These are phyloP conservation scores for Podospora didyma DNA, from an alignment of 495 filamentous ascomycete species.

Conservation along the genomic window DNA sequence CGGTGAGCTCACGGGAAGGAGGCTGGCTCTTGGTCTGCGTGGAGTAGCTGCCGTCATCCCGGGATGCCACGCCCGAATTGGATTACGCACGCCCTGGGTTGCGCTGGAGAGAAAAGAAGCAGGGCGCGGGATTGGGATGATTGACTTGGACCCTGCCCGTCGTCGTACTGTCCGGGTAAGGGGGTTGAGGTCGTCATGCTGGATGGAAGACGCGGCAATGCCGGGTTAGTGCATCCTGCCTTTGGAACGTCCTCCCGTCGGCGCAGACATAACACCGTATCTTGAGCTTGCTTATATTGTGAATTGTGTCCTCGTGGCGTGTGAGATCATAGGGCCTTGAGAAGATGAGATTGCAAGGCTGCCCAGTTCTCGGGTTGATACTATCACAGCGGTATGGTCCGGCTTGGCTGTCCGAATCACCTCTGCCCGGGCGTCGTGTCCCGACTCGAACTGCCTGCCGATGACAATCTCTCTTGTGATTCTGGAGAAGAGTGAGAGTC, in stretches of 20 bases:
- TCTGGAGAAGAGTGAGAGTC: slow-evolving; percentile 78
- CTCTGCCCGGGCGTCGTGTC: slow-evolving; percentile 15
- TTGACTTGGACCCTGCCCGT: too few relatives aligned
- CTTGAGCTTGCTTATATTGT: slow-evolving; percentile 91
- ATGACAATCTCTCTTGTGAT: slow-evolving; percentile 93
- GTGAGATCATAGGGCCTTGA: slow-evolving; percentile 98
- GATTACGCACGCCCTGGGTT: too few relatives aligned
- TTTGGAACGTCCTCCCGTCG: slow-evolving; percentile 91
- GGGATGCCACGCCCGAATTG: too few relatives aligned
- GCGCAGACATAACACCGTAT: slow-evolving; percentile 88
- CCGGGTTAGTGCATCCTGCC: slow-evolving; percentile 84
- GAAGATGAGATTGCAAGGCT: slow-evolving; percentile 94
- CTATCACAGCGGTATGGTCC: slow-evolving; percentile 55
- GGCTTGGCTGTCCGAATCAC: slow-evolving; percentile 20
- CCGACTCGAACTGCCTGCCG: slow-evolving; percentile 53
- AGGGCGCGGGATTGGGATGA: too few relatives aligned
- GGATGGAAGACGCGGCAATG: slow-evolving; percentile 91
- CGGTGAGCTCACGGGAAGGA: too few relatives aligned
- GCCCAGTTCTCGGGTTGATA: slow-evolving; percentile 91
- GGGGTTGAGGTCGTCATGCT: too few relatives aligned
- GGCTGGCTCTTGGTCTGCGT: too few relatives aligned
- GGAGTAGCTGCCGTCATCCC: too few relatives aligned
- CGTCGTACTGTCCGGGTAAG: too few relatives aligned
- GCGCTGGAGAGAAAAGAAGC: too few relatives aligned
- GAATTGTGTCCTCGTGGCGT: slow-evolving; percentile 94